A percentile compares a stretch with the other conserved stretches of the same genome.
Evolutionary conservation across 768 basidiomycete genomes (phyloP).

Genomic region (Cubamyces sp.): DNA sequence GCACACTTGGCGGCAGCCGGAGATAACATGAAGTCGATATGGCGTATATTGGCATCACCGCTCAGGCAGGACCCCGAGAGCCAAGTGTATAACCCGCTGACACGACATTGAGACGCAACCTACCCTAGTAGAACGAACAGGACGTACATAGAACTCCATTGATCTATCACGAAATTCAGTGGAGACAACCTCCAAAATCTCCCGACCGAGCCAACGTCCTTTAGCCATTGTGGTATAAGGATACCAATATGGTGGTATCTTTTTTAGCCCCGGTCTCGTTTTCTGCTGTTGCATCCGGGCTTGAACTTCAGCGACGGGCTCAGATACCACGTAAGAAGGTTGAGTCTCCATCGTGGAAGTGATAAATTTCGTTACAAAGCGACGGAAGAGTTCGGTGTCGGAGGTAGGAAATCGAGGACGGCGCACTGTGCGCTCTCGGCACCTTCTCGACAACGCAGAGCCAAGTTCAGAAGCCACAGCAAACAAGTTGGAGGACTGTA

Average conservation of each 20-base stretch:
- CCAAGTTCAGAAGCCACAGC: conserved; percentile 14
- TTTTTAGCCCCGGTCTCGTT: conserved; percentile 58
- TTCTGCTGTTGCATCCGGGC: background rate
- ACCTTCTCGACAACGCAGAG: conserved; percentile 11
- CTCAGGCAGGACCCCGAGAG: background rate
- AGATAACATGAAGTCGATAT: background rate
- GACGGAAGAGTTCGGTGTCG: conserved; percentile 57
- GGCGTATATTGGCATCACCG: background rate
- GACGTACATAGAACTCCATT: conserved; percentile 93
- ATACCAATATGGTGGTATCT: conserved; percentile 89
- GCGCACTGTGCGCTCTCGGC: conserved; percentile 28
- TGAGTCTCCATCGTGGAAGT: conserved; percentile 47
- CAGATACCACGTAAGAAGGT: background rate
- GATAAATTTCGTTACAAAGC: conserved; percentile 57
- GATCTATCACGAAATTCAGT: conserved; percentile 94
- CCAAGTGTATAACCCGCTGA: conserved; percentile 5
- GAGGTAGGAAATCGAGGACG: conserved; percentile 52
- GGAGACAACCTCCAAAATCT: conserved; percentile 88
- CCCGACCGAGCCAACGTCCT: conserved; percentile 84
- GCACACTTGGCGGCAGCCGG: background rate
- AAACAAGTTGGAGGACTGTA: too few relatives aligned
- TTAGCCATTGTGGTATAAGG: conserved; percentile 94
- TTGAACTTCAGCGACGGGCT: background rate
- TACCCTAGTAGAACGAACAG: background rate
- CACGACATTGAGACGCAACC: conserved; percentile 7